A percentile compares a stretch with the other conserved stretches of the same genome.
phyloP scores from a whole-genome alignment of 2,329 filamentous ascomycete genomes.

The Trichoderma brevicompactum region DNA sequence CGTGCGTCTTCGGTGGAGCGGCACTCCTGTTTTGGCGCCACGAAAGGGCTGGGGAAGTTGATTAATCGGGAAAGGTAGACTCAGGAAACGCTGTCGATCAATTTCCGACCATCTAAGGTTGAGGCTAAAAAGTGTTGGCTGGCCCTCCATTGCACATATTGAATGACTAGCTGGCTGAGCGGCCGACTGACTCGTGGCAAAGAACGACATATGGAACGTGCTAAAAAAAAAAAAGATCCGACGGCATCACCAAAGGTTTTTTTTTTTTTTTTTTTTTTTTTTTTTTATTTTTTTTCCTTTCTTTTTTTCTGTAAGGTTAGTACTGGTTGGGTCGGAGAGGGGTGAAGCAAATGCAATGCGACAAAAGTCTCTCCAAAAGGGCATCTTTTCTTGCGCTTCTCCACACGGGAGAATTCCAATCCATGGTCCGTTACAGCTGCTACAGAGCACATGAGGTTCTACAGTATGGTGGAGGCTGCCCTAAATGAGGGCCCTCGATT shows the following conservation, averaged over 20 bases:
- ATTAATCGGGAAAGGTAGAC: neutral
- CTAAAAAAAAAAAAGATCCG: neutral
- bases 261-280: too few relatives aligned
- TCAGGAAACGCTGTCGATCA: neutral
- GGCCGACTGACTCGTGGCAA: constrained; percentile 7
- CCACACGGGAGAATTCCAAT: neutral
- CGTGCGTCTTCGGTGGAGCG: constrained; percentile 1
- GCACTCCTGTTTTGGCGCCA: neutral
- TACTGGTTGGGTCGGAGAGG: neutral
- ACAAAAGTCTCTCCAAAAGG: neutral
- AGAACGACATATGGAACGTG: neutral
- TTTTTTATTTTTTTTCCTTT: too few relatives aligned
- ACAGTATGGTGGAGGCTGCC: neutral
- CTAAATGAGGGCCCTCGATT: constrained; percentile 12
- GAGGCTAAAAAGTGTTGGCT: neutral
- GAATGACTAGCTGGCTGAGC: neutral
- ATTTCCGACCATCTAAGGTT: neutral
- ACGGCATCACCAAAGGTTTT: neutral
- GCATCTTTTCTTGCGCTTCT: neutral
- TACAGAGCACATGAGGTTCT: neutral
- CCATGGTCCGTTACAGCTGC: neutral
- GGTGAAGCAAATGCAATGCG: neutral
- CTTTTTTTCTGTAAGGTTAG: neutral
- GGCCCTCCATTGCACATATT: neutral
- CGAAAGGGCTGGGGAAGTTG: neutral